Base-by-base conservation (phyloP, 768 basidiomycete genomes). In the Hebeloma cylindrosporum region DNA sequence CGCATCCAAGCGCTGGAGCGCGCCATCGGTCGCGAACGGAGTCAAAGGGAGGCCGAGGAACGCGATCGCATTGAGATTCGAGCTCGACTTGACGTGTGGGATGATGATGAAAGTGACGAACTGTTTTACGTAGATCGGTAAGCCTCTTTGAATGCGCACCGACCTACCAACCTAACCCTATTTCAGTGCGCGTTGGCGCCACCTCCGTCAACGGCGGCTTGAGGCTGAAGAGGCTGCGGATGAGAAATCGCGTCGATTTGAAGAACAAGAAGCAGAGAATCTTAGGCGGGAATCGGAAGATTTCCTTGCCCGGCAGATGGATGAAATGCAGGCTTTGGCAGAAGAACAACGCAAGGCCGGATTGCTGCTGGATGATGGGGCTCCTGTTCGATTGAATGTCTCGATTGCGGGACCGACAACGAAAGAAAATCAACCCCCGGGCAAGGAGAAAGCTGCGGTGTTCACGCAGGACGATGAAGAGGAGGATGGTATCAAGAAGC, bases 271-370 rank as follows among this genome's bases (percentile, higher is more conserved):
- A 65, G 80, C 82, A 6, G 93, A 88, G 60, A 88, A 90, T 54
- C 74, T 96, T 17, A 82, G 91, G 26, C 78, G 82, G 37, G 93
- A 97, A 65, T 93, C 92, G 0, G 95, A 97, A 64, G 87, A 83
- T 51, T 96, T 98, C 77, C 74, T 97, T 48, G 89, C 90, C 26
- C 78, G 83, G 43, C 93, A 96, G 60, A 93, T 95, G 90, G 90
- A 90, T 51, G 93, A 97, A 63, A 88, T 95, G 83, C 91, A 93
- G 53, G 85, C 89, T 2, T 71, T 95, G 21, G 89, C 88, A 9
- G 88, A 89, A 39, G 88, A 94, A 58, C 92, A 96, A 58, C 83
- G 90, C 51, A 88, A 90, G 59, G 90, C 89, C 5, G 93, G 93
- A 22, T 75, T 95, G 67, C 68, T 96, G 11, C 75, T 94, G 23